phyloP scores from a whole-genome alignment of 306 rosid species.

The Geum urbanum region DNA sequence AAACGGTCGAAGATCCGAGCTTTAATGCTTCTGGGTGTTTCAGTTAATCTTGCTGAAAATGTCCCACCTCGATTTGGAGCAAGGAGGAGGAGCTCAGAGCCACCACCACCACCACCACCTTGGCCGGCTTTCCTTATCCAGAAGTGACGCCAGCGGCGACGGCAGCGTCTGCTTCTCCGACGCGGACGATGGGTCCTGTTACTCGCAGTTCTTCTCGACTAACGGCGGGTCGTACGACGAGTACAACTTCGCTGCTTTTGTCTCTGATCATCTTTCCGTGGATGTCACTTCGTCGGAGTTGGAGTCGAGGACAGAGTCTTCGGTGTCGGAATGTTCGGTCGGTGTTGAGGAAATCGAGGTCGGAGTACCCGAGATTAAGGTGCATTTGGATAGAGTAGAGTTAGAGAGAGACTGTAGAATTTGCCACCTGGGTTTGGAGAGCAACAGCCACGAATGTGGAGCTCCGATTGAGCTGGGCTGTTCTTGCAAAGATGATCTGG shows the following conservation, averaged over 20 bases:
- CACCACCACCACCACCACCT: neutral
- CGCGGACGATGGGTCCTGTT: slow-evolving; percentile 80
- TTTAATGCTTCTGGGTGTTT: slow-evolving; percentile 30
- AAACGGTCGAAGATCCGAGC: neutral
- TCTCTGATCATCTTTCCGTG: slow-evolving; percentile 52
- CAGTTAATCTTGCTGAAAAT: slow-evolving; percentile 37
- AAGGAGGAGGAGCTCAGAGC: slow-evolving; percentile 27
- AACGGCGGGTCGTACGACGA: slow-evolving; percentile 91
- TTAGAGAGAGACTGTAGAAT: slow-evolving; percentile 89
- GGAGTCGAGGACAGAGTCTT: slow-evolving; percentile 60
- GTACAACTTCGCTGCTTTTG: slow-evolving; percentile 54
- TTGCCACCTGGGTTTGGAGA: slow-evolving; percentile 97
- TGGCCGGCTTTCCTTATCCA: slow-evolving; percentile 29
- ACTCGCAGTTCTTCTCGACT: slow-evolving; percentile 80
- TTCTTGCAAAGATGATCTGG: slow-evolving; percentile 87
- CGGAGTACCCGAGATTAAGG: slow-evolving; percentile 67
- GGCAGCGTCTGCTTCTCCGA: slow-evolving; percentile 76
- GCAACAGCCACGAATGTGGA: slow-evolving; percentile 84
- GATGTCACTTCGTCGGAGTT: slow-evolving; percentile 12
- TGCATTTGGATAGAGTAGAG: slow-evolving; percentile 76
- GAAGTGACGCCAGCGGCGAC: slow-evolving; percentile 56
- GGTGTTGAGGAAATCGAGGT: slow-evolving; percentile 49
- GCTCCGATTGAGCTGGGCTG: slow-evolving; percentile 86
- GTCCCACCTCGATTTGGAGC: slow-evolving; percentile 70
- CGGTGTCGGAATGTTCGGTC: slow-evolving; percentile 64